Conservation (phyloP, 208 protist genomes). For the Trypanosoma melophagium region DNA sequence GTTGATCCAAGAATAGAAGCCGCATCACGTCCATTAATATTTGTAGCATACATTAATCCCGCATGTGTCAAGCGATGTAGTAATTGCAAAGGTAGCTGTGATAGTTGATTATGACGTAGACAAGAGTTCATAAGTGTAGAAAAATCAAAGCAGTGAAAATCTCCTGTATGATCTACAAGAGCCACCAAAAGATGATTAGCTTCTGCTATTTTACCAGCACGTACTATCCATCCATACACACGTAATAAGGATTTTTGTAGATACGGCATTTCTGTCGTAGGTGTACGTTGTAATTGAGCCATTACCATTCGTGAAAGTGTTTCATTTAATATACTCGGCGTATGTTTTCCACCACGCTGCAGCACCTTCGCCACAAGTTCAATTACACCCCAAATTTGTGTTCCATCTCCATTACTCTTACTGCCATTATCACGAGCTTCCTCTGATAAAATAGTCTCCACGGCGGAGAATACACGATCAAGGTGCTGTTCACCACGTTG, state of each 20-base stretch:
- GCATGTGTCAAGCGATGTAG: constrained; percentile 50
- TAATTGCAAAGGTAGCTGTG: constrained; percentile 50
- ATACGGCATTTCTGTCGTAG: constrained; percentile 25
- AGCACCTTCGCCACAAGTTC: constrained; percentile 64
- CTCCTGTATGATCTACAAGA: constrained; percentile 55
- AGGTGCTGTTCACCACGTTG: constrained; percentile 71
- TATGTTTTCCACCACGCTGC: constrained; percentile 66
- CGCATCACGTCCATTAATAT: constrained; percentile 43
- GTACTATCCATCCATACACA: constrained; percentile 81
- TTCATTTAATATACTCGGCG: constrained; percentile 56
- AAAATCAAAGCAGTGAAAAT: constrained; percentile 50
- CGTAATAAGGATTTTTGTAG: constrained; percentile 55
- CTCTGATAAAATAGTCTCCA: constrained; percentile 47
- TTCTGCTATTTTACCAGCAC: constrained; percentile 48
- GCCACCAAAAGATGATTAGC: constrained; percentile 54
- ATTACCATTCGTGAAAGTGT: constrained; percentile 48
- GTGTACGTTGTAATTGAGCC: constrained; percentile 39
- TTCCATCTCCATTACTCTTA: constrained; percentile 4
- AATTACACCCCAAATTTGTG: constrained; percentile 32
- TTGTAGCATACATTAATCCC: constrained; percentile 46
- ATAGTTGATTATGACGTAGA: constrained; percentile 59
- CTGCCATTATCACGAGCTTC: not conserved
- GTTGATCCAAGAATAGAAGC: constrained; percentile 51
- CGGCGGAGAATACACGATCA: constrained; percentile 62
- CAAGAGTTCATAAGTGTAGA: constrained; percentile 53